Conservation (phyloP, 2,329 filamentous ascomycete genomes). For the Ophiostoma sp. region DNA sequence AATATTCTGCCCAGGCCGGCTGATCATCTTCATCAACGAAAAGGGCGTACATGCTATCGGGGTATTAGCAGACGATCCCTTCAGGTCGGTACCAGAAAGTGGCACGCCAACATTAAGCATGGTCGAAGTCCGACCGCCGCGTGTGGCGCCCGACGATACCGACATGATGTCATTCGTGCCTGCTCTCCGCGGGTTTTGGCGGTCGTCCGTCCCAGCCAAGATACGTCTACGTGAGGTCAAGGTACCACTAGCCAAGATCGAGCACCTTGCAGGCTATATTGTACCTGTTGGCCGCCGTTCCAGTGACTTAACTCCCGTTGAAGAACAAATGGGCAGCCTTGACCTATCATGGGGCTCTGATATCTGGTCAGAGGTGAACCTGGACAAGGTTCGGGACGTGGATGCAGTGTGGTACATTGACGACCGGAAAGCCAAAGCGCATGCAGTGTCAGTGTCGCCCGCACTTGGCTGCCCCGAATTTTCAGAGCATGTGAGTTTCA, state of each 20-base stretch:
- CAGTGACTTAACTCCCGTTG: constrained; percentile 16
- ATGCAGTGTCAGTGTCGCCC: constrained; percentile 55
- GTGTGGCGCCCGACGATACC: constrained; percentile 67
- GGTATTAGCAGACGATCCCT: constrained; percentile 50
- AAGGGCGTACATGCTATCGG: constrained; percentile 79
- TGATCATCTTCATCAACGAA: constrained; percentile 73
- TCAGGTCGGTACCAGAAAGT: constrained; percentile 50
- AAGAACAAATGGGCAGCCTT: constrained; percentile 62
- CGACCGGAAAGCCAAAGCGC: constrained; percentile 59
- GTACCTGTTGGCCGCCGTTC: constrained; percentile 25
- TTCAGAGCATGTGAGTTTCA: constrained; percentile 70
- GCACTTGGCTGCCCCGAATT: constrained; percentile 71
- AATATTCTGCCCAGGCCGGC: constrained; percentile 67
- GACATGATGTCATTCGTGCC: constrained; percentile 81
- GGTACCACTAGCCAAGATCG: constrained; percentile 70
- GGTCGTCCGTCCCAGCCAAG: constrained; percentile 59
- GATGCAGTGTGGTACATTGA: constrained; percentile 73
- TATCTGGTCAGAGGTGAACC: constrained; percentile 79
- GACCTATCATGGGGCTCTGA: constrained; percentile 68
- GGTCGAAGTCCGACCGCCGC: constrained; percentile 66
- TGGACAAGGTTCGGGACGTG: constrained; percentile 75
- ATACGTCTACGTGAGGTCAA: constrained; percentile 63
- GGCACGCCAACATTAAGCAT: constrained; percentile 67
- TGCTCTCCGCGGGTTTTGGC: constrained; percentile 60
- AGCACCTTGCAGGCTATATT: constrained; percentile 71